phyloP scores from a whole-genome alignment of 2,329 filamentous ascomycete genomes.

The Exophiala oligosperma region DNA sequence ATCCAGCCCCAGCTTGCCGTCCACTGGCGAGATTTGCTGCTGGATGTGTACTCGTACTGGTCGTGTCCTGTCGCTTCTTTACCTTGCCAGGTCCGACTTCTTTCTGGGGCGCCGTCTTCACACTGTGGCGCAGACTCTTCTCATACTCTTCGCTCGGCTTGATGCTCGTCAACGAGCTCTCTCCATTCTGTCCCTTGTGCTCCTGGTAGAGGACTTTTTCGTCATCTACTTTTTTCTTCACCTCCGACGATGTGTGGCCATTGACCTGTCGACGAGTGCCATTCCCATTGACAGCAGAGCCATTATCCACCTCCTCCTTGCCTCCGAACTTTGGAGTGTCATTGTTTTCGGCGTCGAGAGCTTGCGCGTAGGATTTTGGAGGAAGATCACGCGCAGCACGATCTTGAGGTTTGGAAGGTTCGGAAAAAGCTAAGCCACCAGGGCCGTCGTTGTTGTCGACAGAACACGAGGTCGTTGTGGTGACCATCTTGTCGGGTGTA shows the following conservation, averaged over 20 bases:
- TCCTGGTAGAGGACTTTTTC: conserved; percentile 44
- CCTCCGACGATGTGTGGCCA: conserved; percentile 19
- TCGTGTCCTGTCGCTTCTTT: conserved; percentile 17
- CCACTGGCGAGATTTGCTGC: conserved; percentile 48
- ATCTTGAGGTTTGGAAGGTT: conserved; percentile 35
- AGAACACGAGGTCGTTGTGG: conserved; percentile 2
- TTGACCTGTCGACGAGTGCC: conserved; percentile 11
- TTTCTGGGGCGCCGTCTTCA: conserved; percentile 28
- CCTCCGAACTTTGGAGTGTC: neutral
- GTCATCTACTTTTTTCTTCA: conserved; percentile 22
- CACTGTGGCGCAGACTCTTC: conserved; percentile 35
- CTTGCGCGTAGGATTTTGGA: conserved; percentile 44
- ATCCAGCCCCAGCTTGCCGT: conserved; percentile 54
- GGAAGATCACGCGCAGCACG: conserved; percentile 35
- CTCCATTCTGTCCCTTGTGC: conserved; percentile 45
- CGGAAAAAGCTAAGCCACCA: conserved; percentile 26
- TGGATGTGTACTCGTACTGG: conserved; percentile 15
- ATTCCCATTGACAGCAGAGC: too few relatives aligned
- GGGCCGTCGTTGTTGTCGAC: neutral
- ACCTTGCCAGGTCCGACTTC: conserved; percentile 35
- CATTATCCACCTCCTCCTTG: too few relatives aligned
- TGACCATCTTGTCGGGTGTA: conserved; percentile 17
- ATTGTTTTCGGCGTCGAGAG: conserved; percentile 17
- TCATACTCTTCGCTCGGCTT: conserved; percentile 42
- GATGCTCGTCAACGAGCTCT: conserved; percentile 45